phyloP scores from a whole-genome alignment of 495 filamentous ascomycete genomes.

The Podospora tetraspora region DNA sequence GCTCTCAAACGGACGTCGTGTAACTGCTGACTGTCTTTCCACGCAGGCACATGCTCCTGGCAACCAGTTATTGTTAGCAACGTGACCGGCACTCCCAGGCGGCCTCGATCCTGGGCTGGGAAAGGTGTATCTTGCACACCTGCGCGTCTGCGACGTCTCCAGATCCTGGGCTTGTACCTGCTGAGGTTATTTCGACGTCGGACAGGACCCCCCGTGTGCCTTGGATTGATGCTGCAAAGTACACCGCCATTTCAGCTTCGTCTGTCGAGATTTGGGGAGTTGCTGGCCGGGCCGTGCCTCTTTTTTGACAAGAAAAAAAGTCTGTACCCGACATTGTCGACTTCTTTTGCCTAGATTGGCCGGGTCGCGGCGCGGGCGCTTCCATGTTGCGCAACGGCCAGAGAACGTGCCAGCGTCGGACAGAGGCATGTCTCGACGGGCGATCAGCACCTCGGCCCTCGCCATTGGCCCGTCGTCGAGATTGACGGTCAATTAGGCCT shows the following conservation, averaged over 20 bases:
- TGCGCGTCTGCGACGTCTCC: neutral
- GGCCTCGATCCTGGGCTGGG: neutral
- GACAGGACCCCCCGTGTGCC: neutral
- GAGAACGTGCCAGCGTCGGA: conserved; percentile 2
- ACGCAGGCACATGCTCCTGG: neutral
- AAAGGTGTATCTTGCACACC: neutral
- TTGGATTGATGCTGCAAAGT: neutral
- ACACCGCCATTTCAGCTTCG: neutral
- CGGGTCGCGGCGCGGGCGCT: conserved; percentile 8
- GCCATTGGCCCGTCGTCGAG: conserved; percentile 5
- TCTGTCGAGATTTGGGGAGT: neutral
- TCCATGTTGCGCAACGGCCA: conserved; percentile 7
- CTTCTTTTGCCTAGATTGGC: neutral
- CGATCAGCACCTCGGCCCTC: neutral
- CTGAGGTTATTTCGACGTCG: neutral
- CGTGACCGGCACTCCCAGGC: neutral
- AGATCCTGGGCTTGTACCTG: neutral
- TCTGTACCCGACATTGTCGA: conserved; percentile 4
- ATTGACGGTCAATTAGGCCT: neutral
- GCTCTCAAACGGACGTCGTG: neutral
- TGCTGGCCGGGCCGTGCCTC: neutral
- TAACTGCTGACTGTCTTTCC: neutral
- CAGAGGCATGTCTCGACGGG: neutral
- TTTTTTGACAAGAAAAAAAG: neutral
- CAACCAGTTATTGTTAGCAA: neutral